phyloP scores from a whole-genome alignment of 257 asterid genomes.

The Solanum tarijense region DNA sequence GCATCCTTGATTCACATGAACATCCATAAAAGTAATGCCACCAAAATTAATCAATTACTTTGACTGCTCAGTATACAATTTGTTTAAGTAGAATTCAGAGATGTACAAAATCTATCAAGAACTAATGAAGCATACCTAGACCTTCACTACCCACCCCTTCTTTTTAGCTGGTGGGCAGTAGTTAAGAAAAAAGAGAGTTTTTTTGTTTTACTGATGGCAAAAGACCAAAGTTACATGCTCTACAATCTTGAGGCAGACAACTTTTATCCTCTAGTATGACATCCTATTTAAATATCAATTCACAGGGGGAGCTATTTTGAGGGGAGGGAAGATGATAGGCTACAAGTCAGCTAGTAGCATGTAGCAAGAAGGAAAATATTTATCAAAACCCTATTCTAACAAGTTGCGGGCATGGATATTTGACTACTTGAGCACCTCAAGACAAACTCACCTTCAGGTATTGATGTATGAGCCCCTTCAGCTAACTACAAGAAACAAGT shows the following conservation, averaged over 20 bases:
- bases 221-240: not conserved
- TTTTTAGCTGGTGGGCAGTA: not conserved
- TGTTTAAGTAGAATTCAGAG: not conserved
- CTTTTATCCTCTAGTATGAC: not conserved
- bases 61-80: not conserved
- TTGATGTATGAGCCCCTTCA: conserved; percentile 32
- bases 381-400: not conserved
- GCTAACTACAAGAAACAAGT: conserved; percentile 32
- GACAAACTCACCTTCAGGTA: conserved; percentile 56
- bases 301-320: not conserved
- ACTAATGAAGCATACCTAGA: not conserved
- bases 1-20: not conserved
- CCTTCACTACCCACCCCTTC: not conserved
- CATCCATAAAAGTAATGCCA: not conserved
- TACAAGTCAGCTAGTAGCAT: not conserved
- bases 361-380: not conserved
- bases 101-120: not conserved
- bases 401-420: not conserved
- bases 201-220: not conserved
- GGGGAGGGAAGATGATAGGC: not conserved
- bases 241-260: not conserved
- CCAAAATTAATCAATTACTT: not conserved
- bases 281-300: not conserved
- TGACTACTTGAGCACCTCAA: conserved; percentile 7
- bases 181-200: not conserved